These are phyloP conservation scores for Amphirosellinia nigrospora DNA, from an alignment of 495 filamentous ascomycete genomes.

Conservation along the genomic window DNA sequence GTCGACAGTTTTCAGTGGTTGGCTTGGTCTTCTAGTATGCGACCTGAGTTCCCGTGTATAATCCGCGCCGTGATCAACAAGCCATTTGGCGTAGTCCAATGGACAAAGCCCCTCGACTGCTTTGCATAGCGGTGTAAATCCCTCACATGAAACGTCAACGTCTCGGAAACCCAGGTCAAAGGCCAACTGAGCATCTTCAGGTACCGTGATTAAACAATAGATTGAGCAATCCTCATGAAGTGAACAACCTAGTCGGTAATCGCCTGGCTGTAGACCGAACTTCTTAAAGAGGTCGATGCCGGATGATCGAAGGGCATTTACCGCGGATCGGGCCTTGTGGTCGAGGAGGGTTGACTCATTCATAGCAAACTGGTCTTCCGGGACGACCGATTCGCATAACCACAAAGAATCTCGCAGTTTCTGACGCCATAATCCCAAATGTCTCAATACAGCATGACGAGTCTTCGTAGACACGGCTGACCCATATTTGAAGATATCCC, in stretches of 20 bases:
- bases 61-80: slow-evolving; percentile 6
- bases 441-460: background rate
- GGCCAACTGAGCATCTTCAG: background rate
- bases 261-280: background rate
- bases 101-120: background rate
- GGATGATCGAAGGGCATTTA: background rate
- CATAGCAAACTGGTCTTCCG: background rate
- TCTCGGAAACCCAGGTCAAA: slow-evolving; percentile 9
- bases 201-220: background rate
- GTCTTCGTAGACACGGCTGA: background rate
- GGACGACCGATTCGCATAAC: background rate
- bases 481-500: background rate
- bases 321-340: background rate
- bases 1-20: too few relatives aligned
- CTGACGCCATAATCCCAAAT: background rate
- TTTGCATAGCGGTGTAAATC: background rate
- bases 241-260: slow-evolving; percentile 3
- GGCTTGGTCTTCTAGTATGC: background rate
- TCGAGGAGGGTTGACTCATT: background rate
- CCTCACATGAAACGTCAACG: background rate
- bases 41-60: background rate
- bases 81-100: background rate
- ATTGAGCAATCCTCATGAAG: background rate
- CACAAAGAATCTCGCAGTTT: background rate
- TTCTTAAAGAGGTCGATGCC: background rate